Evolutionary conservation across 257 asterid species (phyloP).

Genomic region (Solanum appendiculatum): DNA sequence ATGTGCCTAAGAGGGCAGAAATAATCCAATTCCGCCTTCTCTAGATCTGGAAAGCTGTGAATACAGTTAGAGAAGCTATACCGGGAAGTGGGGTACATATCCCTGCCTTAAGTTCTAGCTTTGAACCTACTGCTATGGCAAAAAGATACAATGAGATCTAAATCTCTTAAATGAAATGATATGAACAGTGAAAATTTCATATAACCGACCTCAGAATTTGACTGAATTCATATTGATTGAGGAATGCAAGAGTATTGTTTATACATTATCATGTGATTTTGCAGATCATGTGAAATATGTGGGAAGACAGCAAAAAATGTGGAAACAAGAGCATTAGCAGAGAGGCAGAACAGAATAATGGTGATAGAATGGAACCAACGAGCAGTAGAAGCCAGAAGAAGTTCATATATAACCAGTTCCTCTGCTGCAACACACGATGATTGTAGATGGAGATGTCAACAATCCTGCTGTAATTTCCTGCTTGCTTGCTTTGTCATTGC

Average conservation of each 20-base stretch:
- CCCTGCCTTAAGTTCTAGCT: no score
- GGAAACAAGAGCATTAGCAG: background rate
- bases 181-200: background rate
- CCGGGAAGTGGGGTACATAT: no score
- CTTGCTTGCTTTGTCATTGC: constrained; percentile 27
- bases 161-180: no score
- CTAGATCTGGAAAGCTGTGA: no score
- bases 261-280: background rate
- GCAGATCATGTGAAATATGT: constrained; percentile 51
- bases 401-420: background rate
- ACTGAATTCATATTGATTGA: background rate
- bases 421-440: constrained; percentile 5
- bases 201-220: background rate
- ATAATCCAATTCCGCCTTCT: no score
- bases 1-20: no score
- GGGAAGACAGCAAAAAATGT: constrained; percentile 31
- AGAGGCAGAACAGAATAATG: constrained; percentile 1
- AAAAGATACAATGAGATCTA: no score
- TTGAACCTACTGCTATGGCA: no score
- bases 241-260: background rate
- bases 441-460: constrained; percentile 14
- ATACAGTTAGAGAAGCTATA: no score
- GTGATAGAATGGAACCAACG: constrained; percentile 26
- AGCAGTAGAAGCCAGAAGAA: background rate
- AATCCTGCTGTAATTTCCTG: constrained; percentile 26